Evolutionary conservation across 2,329 filamentous ascomycete genomes (phyloP).

Genomic region (Graphilbum fragrans): DNA sequence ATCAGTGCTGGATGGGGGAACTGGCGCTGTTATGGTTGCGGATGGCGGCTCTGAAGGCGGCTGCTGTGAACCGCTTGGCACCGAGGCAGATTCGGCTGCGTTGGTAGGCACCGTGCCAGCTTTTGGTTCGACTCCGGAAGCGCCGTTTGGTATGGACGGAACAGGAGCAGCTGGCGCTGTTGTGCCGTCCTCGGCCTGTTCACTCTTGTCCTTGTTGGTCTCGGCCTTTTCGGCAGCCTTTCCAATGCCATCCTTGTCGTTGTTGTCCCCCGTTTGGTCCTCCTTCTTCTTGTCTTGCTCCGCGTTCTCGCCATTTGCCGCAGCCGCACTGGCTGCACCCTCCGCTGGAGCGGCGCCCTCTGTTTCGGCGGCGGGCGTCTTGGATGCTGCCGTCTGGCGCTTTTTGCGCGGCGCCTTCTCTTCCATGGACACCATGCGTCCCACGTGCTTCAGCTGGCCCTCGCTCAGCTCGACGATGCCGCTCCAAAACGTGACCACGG

Average conservation of each 20-base stretch:
- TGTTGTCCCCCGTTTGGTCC: too few species aligned
- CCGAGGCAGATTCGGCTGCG: constrained; percentile 4
- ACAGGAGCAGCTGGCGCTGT: too few species aligned
- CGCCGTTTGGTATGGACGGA: too few species aligned
- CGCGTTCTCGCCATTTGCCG: too few species aligned
- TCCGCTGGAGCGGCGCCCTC: constrained; percentile 7
- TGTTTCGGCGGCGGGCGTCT: constrained; percentile 5
- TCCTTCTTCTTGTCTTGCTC: too few species aligned
- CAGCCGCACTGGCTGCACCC: too few species aligned
- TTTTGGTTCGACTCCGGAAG: not conserved
- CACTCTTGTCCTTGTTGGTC: not conserved
- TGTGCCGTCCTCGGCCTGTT: not conserved
- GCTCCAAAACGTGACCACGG: constrained; percentile 87
- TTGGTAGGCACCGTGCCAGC: not conserved
- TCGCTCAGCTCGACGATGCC: constrained; percentile 70
- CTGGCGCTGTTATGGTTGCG: not conserved
- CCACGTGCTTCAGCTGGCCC: constrained; percentile 59
- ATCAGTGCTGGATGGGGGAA: not conserved
- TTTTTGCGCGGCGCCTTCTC: constrained; percentile 44
- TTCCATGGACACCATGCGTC: constrained; percentile 50
- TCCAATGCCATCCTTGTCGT: too few species aligned
- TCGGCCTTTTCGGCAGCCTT: constrained; percentile 4
- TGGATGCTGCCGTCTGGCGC: constrained; percentile 24
- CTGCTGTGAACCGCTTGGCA: constrained; percentile 4
- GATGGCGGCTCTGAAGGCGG: not conserved